A percentile compares a stretch with the other conserved stretches of the same genome.
These are phyloP conservation scores for Penicillium janthinellum DNA, from an alignment of 2,329 filamentous ascomycete species.

Conservation along the genomic window DNA sequence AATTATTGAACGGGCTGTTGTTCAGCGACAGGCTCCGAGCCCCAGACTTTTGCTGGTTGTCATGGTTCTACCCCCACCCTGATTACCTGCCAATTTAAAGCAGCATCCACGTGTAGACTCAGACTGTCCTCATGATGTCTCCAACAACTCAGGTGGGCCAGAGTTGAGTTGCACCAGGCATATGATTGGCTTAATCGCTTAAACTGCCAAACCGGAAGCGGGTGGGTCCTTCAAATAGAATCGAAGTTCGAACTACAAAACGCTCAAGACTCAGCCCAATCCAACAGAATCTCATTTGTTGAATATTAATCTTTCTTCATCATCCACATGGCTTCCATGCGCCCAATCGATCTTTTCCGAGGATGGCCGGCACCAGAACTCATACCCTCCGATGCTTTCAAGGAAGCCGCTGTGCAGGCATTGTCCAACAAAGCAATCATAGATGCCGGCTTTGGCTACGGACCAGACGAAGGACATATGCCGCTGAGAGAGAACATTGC, in stretches of 20 bases:
- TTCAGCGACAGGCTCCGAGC: no score
- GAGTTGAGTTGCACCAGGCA: neutral
- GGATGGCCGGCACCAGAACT: conserved; percentile 56
- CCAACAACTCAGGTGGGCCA: neutral
- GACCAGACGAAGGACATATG: conserved; percentile 70
- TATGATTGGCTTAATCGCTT: conserved; percentile 4
- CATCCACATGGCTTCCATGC: conserved; percentile 2
- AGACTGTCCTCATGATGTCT: neutral
- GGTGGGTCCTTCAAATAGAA: neutral
- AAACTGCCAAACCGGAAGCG: neutral
- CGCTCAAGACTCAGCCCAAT: neutral
- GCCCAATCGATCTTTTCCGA: conserved; percentile 43
- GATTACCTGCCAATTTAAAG: no score
- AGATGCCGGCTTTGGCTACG: conserved; percentile 69
- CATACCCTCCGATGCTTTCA: conserved; percentile 64
- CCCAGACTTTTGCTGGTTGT: no score
- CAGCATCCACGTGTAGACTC: no score
- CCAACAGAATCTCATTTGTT: neutral
- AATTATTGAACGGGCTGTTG: no score
- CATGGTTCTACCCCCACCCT: no score
- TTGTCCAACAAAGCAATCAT: conserved; percentile 61
- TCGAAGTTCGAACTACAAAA: neutral
- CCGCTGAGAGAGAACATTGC: conserved; percentile 68
- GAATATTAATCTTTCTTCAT: neutral
- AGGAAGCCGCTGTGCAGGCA: conserved; percentile 59